Evolutionary conservation across 75 land plant genomes (phyloP).

Genomic region (Larix kaempferi): DNA sequence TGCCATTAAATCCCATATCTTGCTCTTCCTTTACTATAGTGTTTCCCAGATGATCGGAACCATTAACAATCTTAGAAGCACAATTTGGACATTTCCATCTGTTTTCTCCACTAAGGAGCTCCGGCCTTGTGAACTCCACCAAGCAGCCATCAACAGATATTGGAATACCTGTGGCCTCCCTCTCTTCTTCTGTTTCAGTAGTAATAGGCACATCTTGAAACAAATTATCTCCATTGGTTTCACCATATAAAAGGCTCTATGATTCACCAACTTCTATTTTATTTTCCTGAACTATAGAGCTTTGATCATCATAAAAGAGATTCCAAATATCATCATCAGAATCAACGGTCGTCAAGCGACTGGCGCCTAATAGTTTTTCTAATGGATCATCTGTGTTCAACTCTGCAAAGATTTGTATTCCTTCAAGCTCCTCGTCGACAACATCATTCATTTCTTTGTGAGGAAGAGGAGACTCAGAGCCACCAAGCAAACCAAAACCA

Average conservation of each 20-base stretch:
- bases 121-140: conserved; percentile 32
- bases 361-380: conserved; percentile 25
- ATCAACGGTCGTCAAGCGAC: no score
- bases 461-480: conserved; percentile 71
- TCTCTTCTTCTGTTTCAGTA: conserved; percentile 25
- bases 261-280: no score
- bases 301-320: no score
- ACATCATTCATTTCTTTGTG: conserved; percentile 68
- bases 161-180: conserved; percentile 23
- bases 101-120: conserved; percentile 42
- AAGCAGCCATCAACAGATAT: conserved; percentile 48
- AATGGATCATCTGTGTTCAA: conserved; percentile 34
- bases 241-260: no score
- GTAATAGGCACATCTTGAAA: no score
- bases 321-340: no score
- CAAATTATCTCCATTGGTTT: no score
- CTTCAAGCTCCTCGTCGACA: conserved; percentile 39
- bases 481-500: conserved; percentile 72
- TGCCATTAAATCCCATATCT: no score
- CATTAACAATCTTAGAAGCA: not conserved
- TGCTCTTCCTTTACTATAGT: no score
- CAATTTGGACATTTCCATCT: conserved; percentile 51
- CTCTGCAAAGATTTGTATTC: no score
- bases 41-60: not conserved
- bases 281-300: no score